phyloP scores from a whole-genome alignment of 75 land plant genomes.

The Sequoia sempervirens region DNA sequence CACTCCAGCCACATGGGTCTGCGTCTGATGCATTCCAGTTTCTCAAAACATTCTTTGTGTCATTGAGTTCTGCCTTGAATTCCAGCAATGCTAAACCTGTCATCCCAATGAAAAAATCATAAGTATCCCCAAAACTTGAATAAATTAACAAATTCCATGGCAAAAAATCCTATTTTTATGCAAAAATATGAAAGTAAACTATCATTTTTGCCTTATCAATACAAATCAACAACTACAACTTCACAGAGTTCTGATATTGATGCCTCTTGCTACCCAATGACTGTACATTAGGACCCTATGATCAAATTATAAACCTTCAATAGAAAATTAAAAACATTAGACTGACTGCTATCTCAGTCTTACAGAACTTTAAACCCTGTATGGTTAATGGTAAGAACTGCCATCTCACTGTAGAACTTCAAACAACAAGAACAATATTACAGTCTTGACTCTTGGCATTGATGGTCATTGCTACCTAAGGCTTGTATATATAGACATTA shows the following conservation, averaged over 20 bases:
- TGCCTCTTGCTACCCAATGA: neutral
- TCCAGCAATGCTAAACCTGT: slow-evolving; percentile 59
- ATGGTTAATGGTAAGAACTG: neutral
- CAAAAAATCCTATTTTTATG: neutral
- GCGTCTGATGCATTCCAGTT: slow-evolving; percentile 50
- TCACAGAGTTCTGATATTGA: neutral
- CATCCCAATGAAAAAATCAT: neutral
- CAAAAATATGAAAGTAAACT: neutral
- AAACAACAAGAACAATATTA: neutral
- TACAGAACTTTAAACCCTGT: neutral
- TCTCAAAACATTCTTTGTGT: slow-evolving; percentile 26
- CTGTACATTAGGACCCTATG: neutral
- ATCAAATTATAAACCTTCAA: neutral
- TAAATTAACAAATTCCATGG: neutral
- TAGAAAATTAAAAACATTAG: neutral
- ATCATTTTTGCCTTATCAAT: neutral
- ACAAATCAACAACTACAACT: neutral
- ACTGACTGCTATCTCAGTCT: neutral
- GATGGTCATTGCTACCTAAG: neutral
- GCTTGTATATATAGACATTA: neutral
- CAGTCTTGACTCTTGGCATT: neutral
- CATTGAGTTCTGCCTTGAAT: slow-evolving; percentile 35
- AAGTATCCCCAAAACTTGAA: neutral
- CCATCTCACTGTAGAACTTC: neutral
- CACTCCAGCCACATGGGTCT: slow-evolving; percentile 63